phyloP scores from a whole-genome alignment of 192 early-diverging fungal species.

The Coemansia sp. region DNA sequence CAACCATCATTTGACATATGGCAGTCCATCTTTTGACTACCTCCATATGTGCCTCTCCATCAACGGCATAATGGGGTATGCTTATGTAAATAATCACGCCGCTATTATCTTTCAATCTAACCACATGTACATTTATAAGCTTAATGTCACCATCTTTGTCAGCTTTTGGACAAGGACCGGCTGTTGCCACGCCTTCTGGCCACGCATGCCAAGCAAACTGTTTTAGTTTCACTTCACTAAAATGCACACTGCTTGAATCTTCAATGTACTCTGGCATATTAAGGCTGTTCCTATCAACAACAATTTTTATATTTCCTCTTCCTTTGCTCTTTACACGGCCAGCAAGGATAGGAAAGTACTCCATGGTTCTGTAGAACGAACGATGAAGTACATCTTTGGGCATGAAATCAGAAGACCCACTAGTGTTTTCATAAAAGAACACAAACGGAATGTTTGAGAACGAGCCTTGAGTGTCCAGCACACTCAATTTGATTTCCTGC shows the following conservation, averaged over 20 bases:
- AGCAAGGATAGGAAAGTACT: slow-evolving; percentile 27
- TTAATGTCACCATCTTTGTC: slow-evolving; percentile 29
- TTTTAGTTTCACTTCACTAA: slow-evolving; percentile 24
- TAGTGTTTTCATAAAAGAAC: slow-evolving; percentile 41
- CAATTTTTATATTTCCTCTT: slow-evolving; percentile 30
- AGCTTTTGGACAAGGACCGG: slow-evolving; percentile 31
- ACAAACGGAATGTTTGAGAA: slow-evolving; percentile 54
- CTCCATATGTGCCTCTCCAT: slow-evolving; percentile 37
- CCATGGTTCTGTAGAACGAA: slow-evolving; percentile 38
- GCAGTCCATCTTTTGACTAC: slow-evolving; percentile 39
- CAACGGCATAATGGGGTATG: slow-evolving; percentile 41
- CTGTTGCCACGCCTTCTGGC: slow-evolving; percentile 38
- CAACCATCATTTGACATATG: slow-evolving; percentile 23
- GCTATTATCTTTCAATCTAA: slow-evolving; percentile 37
- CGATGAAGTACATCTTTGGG: slow-evolving; percentile 13
- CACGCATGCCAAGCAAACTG: slow-evolving; percentile 39
- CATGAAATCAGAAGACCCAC: slow-evolving; percentile 28
- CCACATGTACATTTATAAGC: slow-evolving; percentile 46
- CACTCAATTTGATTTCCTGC: slow-evolving; percentile 27
- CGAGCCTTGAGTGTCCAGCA: slow-evolving; percentile 42
- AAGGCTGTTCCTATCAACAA: slow-evolving; percentile 28
- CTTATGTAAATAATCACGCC: slow-evolving; percentile 46
- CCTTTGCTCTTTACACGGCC: slow-evolving; percentile 21
- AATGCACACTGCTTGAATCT: slow-evolving; percentile 22
- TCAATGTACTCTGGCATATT: slow-evolving; percentile 47